Evolutionary conservation across 208 protist genomes (phyloP).

Genomic region (Acanthamoeba sp.): DNA sequence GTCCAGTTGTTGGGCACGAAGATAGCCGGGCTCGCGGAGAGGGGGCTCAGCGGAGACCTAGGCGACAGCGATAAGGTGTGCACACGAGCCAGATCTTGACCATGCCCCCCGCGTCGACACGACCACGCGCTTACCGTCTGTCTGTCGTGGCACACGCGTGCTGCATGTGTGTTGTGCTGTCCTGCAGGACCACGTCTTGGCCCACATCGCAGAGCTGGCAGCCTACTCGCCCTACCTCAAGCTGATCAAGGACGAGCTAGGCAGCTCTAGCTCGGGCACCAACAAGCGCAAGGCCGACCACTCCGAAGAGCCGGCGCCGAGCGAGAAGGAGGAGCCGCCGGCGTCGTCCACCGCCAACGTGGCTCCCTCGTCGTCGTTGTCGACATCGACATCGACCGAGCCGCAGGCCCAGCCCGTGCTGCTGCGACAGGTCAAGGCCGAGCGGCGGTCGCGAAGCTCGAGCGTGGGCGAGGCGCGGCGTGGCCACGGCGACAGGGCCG

Average conservation of each 20-base stretch:
- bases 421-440: background rate
- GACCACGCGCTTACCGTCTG: too few relatives aligned
- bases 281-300: conserved; percentile 11
- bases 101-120: too few relatives aligned
- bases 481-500: too few relatives aligned
- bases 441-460: background rate
- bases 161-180: too few relatives aligned
- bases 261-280: background rate
- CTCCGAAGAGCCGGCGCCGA: background rate
- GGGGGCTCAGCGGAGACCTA: background rate
- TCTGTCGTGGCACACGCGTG: too few relatives aligned
- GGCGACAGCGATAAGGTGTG: background rate
- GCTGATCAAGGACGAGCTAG: background rate
- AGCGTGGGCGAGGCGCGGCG: background rate
- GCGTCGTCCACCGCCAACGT: background rate
- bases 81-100: too few relatives aligned
- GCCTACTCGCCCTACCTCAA: background rate
- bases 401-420: background rate
- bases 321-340: background rate
- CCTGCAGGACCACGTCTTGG: background rate
- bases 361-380: background rate
- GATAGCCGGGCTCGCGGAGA: background rate
- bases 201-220: conserved; percentile 13
- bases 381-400: background rate
- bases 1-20: background rate